Percentiles rank a stretch among this genome's conserved stretches.
These are phyloP conservation scores for Musa troglodytarum DNA, from an alignment of 176 grass and related monocot species.

Conservation along the genomic window DNA sequence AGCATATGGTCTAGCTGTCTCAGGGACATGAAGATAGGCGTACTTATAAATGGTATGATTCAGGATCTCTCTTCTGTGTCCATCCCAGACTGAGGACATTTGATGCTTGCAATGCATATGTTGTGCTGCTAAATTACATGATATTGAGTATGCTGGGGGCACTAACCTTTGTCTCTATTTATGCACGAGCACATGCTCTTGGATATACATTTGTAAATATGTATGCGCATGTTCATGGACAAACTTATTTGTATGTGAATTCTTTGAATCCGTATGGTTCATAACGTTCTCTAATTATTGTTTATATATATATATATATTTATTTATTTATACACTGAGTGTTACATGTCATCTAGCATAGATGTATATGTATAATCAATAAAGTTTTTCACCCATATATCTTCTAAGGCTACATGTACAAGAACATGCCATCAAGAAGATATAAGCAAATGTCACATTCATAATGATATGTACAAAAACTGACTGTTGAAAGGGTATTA, in stretches of 20 bases:
- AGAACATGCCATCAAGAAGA: too few species aligned
- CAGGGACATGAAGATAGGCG: background rate
- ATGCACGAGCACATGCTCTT: background rate
- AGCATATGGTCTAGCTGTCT: background rate
- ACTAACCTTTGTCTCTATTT: background rate
- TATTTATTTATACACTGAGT: too few species aligned
- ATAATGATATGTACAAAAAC: too few species aligned
- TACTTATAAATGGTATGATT: background rate
- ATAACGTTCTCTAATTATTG: too few species aligned
- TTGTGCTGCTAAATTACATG: background rate
- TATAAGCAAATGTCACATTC: too few species aligned
- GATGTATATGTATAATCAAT: too few species aligned
- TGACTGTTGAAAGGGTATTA: too few species aligned
- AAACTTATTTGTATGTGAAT: background rate
- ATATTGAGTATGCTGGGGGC: background rate
- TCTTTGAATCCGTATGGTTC: background rate
- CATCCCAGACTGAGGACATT: background rate
- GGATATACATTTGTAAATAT: too few species aligned
- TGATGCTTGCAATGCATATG: background rate
- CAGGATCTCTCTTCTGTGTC: background rate
- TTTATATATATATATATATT: too few species aligned
- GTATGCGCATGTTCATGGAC: background rate
- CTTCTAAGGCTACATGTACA: too few species aligned
- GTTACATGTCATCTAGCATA: too few species aligned
- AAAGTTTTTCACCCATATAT: too few species aligned